Evolutionary conservation across 371 early-diverging fungal genomes (phyloP), one percentile per base, ranked within the genome.

Genomic region (Syncephalastrum contaminatum): DNA sequence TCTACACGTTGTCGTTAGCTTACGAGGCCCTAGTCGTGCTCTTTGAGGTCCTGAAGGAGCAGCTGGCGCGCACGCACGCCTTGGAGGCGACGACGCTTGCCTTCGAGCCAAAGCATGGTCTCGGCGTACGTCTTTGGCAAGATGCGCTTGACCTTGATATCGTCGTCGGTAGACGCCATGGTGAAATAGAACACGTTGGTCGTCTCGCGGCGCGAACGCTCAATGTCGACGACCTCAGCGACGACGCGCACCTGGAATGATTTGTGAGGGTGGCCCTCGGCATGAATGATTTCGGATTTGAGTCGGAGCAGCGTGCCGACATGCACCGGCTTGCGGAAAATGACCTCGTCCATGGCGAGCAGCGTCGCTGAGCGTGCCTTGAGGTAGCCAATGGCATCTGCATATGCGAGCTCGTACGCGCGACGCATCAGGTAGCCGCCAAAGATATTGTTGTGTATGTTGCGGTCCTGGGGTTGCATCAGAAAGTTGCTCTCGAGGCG

Each of bases 371-470:
- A 24, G 4, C 80, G 75, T 7, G 75, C 62, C 13, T 80, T 73
- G 27, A 82, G 71, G 48, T 84, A 90, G 7, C 91, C 63, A 2
- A 82, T 75, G 1, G 87, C 92, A 41, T 87, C 87, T 18, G 88
- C 77, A 72, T 81, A 90, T 2, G 91, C 93, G 0, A 97, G 77
- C 60, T 92, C 90, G 58, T 83, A 89, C 2, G 91, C 92, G 45
- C 88, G 75, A 36, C 86, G 84, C 89, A 90, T 88, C 45, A 88
- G 58, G 50, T 86, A 88, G 22, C 90, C 91, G 56, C 97, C 97
- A 84, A 97, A 97, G 43, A 97, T 90, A 66, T 88, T 90, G 61
- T 90, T 85, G 65, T 97, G 94, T 36, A 97, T 86, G 59, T 97
- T 97, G 43, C 96, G 87, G 48, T 94, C 89, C 36, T 92, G 92